Base-by-base conservation (phyloP, 176 grass and related monocot genomes). In the Alloteropsis semialata region DNA sequence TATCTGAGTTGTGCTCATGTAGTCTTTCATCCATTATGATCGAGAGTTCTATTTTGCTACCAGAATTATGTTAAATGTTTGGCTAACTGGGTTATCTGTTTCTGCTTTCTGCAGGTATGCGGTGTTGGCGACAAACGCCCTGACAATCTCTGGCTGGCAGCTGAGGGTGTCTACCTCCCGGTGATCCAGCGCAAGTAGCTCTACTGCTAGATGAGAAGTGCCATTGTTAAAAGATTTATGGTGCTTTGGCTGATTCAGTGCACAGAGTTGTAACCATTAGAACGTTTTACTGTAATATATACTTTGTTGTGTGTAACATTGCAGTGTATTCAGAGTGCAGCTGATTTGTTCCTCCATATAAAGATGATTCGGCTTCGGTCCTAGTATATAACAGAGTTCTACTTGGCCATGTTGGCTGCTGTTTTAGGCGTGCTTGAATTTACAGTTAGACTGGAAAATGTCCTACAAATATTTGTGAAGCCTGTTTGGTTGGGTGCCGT, bases 61-160 rank as follows among this genome's bases (percentile, higher is more conserved):
- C 29, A 56, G 65, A 42, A 85, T 34, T 44, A 75, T 53, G 21
- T 9, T 44, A 33, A 29, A 77, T 6, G 2, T 33, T 80, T 67
- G 39, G 10, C 44, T 21, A 85, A 83, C 32, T 77, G 65, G 27
- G 21, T 30, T 76, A 22, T 68, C 51, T 68, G 69, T 82, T n/a
- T 58, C 41, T 85, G n/a, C 49, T 80, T 80, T 49, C 27, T 62
- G 49, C 84, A 98, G 95, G 90, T 98, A 36, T 98, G 95, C 27
- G 95, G 92, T 54, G 88, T 98, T 48, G 76, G 88, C 0, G 90
- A 93, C 48, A 93, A 97, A 72, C 88, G 84, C 19, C 90, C 95
- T 41, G 95, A 98, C 77, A 98, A 94, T 57, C 59, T 94, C 30
- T 98, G 95, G 95, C 51, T 94, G 76, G 88, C 95, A 24, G 78